Base-by-base conservation (phyloP, 2,329 filamentous ascomycete species). In the Didymella exigua region DNA sequence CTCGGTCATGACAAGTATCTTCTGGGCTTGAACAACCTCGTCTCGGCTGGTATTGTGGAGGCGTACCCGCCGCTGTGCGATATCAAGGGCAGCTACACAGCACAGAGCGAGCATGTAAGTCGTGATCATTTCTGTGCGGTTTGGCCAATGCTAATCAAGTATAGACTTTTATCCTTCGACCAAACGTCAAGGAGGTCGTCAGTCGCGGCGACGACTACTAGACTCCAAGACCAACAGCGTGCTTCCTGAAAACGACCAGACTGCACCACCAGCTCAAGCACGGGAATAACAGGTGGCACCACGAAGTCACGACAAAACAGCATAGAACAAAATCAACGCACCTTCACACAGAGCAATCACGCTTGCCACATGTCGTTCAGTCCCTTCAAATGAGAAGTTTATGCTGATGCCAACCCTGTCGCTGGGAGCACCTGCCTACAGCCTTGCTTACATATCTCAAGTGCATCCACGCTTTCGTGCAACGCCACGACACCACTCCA, bases 1-100 rank as follows among this genome's bases (percentile, higher is more conserved):
- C 77, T 97, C n/a, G 93, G 93, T 23, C 90, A 96, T 75, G 91
- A 97, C 58, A 96, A 96, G 77, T 97, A 98, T 73, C 84, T 96
- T 31, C 82, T 96, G 7, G 93, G 93, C 40, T 80, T 97, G 75
- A 96, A 96, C 78, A 93, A 88, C 70, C 82, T 97, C 36, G 91
- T 97, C 41, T 82, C 86, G 36, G 86, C 82, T 54, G 92, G 91
- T 54, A 89, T 97, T 65, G 90, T 97, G 37, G 90, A 97, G 77
- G 86, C 90, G 37, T 97, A 97, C 73, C 91, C 92, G 33, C 93
- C 93, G 26, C 81, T 97, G 66, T 88, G 89, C 65, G 93, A 97
- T 78, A 87, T 93, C 78, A 96, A 96, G 83, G 93, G 93, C 55
- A 96, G 90, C 23, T 96, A 96, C 76, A 96, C 92, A 23, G 93